phyloP scores from a whole-genome alignment of 345 rosid species.

The Syzygium jambos region DNA sequence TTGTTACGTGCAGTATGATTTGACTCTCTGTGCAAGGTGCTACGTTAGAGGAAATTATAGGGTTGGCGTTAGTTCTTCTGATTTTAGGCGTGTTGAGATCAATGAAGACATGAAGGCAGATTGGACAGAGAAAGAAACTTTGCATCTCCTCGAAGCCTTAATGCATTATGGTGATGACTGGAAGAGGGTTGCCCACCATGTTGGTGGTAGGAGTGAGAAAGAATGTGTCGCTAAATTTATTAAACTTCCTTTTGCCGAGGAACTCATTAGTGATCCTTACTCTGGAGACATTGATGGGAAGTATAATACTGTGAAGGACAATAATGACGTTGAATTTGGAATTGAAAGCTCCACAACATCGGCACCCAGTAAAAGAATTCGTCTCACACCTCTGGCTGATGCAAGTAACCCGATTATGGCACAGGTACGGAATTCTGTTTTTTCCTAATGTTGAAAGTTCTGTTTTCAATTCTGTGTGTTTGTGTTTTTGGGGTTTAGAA shows the following conservation, averaged over 20 bases:
- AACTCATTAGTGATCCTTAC: slow-evolving; percentile 33
- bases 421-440: slow-evolving; percentile 41
- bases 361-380: slow-evolving; percentile 42
- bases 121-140: slow-evolving; percentile 81
- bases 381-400: slow-evolving; percentile 81
- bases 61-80: slow-evolving; percentile 69
- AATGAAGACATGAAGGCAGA: slow-evolving; percentile 52
- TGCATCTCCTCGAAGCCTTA: slow-evolving; percentile 70
- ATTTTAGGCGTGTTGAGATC: slow-evolving; percentile 83
- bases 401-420: slow-evolving; percentile 99
- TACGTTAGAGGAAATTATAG: slow-evolving; percentile 80
- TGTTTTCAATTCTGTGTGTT: not conserved
- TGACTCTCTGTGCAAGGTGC: slow-evolving; percentile 92
- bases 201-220: slow-evolving; percentile 74
- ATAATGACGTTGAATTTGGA: slow-evolving; percentile 23
- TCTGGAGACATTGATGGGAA: slow-evolving; percentile 31
- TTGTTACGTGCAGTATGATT: slow-evolving; percentile 39
- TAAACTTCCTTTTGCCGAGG: slow-evolving; percentile 86
- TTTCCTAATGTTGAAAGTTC: not conserved
- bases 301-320: slow-evolving; percentile 18
- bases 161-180: slow-evolving; percentile 85
- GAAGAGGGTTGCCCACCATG: slow-evolving; percentile 81
- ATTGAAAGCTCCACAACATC: slow-evolving; percentile 15
- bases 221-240: slow-evolving; percentile 75
- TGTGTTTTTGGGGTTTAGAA: not conserved